These are phyloP conservation scores for Aspergillus fructus DNA, from an alignment of 2,329 filamentous ascomycete genomes.

Conservation along the genomic window DNA sequence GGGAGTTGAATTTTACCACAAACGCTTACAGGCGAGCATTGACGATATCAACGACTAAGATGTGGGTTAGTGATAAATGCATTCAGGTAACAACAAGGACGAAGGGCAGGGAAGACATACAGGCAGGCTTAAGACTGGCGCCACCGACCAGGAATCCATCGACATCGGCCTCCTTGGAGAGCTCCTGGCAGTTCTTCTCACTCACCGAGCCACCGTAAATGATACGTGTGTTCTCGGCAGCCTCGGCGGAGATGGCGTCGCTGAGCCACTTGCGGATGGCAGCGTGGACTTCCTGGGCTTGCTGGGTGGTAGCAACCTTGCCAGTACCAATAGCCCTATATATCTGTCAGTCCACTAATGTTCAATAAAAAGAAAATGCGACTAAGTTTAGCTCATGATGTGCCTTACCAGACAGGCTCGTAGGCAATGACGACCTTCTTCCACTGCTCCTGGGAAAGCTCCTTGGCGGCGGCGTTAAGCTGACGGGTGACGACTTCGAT, in stretches of 20 bases:
- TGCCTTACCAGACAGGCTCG: constrained; percentile 91
- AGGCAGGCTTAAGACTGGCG: constrained; percentile 94
- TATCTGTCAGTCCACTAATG: not conserved
- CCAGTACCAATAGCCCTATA: constrained; percentile 76
- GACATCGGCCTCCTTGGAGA: constrained; percentile 90
- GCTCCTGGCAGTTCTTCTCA: constrained; percentile 96
- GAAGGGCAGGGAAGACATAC: constrained; percentile 51
- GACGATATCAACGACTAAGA: constrained; percentile 65
- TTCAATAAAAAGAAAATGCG: not conserved
- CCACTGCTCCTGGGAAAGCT: constrained; percentile 72
- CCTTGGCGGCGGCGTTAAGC: constrained; percentile 75
- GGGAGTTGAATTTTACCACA: not conserved
- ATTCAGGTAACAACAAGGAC: constrained; percentile 14
- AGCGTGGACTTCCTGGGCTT: constrained; percentile 91
- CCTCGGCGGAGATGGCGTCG: constrained; percentile 71
- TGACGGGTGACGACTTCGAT: constrained; percentile 72
- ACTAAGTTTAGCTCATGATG: not conserved
- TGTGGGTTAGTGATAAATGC: constrained; percentile 10
- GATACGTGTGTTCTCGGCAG: constrained; percentile 83
- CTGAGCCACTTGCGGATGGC: constrained; percentile 85
- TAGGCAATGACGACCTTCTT: constrained; percentile 94
- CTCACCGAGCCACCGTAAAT: constrained; percentile 96
- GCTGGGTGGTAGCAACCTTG: constrained; percentile 83
- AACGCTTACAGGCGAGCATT: constrained; percentile 55
- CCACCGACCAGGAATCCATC: constrained; percentile 97